These are phyloP conservation scores for Solanum sparsipilum DNA, from an alignment of 257 asterid species.

Conservation along the genomic window DNA sequence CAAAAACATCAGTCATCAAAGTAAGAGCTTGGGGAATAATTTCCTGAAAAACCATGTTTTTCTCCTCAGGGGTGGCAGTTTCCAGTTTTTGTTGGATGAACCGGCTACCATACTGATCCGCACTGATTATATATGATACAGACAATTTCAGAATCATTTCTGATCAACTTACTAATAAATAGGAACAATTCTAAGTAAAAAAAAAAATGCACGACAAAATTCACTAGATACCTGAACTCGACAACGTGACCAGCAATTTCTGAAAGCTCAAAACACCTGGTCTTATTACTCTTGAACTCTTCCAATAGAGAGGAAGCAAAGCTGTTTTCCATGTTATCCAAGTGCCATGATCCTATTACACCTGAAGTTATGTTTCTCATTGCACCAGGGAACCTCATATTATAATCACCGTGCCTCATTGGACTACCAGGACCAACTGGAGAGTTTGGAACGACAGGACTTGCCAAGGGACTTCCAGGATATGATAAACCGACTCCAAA, in stretches of 20 bases:
- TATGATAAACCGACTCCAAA: conserved; percentile 65
- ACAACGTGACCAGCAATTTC: conserved; percentile 87
- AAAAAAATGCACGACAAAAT: neutral
- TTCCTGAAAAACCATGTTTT: conserved; percentile 84
- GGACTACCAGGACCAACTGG: conserved; percentile 79
- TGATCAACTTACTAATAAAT: neutral
- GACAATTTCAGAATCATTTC: conserved; percentile 4
- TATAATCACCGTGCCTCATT: conserved; percentile 64
- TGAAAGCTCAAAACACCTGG: conserved; percentile 76
- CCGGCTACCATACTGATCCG: conserved; percentile 97
- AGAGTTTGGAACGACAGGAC: conserved; percentile 47
- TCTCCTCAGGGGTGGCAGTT: conserved; percentile 82
- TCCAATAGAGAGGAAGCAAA: conserved; percentile 70
- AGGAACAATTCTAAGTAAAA: neutral
- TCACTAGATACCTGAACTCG: conserved; percentile 62
- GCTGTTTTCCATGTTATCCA: conserved; percentile 65
- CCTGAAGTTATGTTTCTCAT: conserved; percentile 61
- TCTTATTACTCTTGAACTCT: conserved; percentile 90
- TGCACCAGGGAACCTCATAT: conserved; percentile 54
- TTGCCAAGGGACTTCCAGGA: conserved; percentile 79
- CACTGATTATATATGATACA: conserved; percentile 26
- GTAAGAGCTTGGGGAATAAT: conserved; percentile 84
- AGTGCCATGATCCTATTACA: conserved; percentile 67
- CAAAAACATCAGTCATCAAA: conserved; percentile 89
- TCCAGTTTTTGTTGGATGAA: conserved; percentile 96